phyloP scores from a whole-genome alignment of 108 stramenopile species.

The Nitzschia putrida region DNA sequence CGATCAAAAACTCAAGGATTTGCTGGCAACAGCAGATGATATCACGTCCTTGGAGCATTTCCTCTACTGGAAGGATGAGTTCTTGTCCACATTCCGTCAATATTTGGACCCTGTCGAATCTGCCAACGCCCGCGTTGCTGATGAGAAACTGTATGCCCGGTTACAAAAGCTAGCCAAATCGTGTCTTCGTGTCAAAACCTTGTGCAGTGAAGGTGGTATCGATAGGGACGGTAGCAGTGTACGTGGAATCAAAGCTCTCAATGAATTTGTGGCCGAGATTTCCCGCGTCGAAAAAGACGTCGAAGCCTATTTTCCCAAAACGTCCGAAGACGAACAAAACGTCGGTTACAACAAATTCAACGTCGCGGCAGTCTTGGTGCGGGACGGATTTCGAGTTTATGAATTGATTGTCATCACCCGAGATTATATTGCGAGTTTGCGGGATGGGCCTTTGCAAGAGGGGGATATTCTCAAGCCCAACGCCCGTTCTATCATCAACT shows the following conservation, averaged over 20 bases:
- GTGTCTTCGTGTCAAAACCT: constrained; percentile 11
- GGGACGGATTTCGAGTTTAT: constrained; percentile 28
- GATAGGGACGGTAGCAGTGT: constrained; percentile 5
- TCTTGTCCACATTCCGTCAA: constrained; percentile 15
- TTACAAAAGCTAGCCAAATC: constrained; percentile 25
- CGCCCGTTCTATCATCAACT: constrained; percentile 10
- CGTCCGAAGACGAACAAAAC: constrained; percentile 5
- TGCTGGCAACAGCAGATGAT: constrained; percentile 23
- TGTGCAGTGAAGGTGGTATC: constrained; percentile 14
- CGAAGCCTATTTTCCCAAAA: constrained; percentile 24
- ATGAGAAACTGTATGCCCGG: constrained; percentile 19
- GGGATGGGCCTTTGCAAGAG: neutral
- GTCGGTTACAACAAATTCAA: constrained; percentile 25
- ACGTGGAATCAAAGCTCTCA: constrained; percentile 12
- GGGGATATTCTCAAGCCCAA: constrained; percentile 24
- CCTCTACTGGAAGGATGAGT: constrained; percentile 32
- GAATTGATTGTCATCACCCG: constrained; percentile 23
- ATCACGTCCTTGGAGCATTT: constrained; percentile 29
- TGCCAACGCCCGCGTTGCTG: constrained; percentile 25
- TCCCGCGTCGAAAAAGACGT: constrained; percentile 6
- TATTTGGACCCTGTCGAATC: constrained; percentile 22
- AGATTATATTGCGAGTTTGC: constrained; percentile 15
- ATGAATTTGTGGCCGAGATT: constrained; percentile 22
- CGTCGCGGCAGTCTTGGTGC: constrained; percentile 24
- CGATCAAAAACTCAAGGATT: constrained; percentile 19